Base-by-base conservation (phyloP, 2,329 filamentous ascomycete species). In the Seiridium cupressi region DNA sequence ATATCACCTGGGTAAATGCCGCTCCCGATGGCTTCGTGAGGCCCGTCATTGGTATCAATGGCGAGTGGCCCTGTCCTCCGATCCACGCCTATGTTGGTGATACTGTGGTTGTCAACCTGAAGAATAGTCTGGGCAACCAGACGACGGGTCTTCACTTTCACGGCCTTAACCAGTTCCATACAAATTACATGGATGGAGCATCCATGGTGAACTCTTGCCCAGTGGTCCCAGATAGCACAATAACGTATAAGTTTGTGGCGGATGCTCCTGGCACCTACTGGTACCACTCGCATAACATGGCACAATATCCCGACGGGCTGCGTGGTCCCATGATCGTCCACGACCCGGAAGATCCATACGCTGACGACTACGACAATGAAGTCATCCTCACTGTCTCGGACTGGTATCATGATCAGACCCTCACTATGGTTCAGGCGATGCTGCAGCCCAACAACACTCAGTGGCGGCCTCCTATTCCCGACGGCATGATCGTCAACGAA, bases 261-360 rank as follows among this genome's bases (percentile, higher is more conserved):
- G 74, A 81, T 60, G 64, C 65, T 9, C 69, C 77, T 3, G 80
- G 80, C 5, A 81, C 79, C 3, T 82, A 74, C 58, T 82, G 79
- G 80, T 82, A 89, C 64, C 88, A 90, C 72, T 87, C 84, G 1
- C 88, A 90, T 70, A 79, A 82, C 59, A 81, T 81, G 73, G 85
- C 81, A 2, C 86, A 89, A 67, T 90, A 89, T 65, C 85, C 87
- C 0, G 87, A 90, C 69, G 87, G 87, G n/a, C 77, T 89, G 49
- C 84, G 87, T 18, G 86, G 84, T 1, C 75, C 84, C 0, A 67
- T 90, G 47, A 84, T 89, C 59, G 78, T 89, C 10, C 80, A 86
- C 55, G 86, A 89, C 65, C 79, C 79, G 0, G 70, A 79, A 0
- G 77, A 83, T 35, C 84, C 84, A 1, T 86, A 84, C 66, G 67